Conservation (phyloP, 2,329 filamentous ascomycete species). For the Fusarium palustre region DNA sequence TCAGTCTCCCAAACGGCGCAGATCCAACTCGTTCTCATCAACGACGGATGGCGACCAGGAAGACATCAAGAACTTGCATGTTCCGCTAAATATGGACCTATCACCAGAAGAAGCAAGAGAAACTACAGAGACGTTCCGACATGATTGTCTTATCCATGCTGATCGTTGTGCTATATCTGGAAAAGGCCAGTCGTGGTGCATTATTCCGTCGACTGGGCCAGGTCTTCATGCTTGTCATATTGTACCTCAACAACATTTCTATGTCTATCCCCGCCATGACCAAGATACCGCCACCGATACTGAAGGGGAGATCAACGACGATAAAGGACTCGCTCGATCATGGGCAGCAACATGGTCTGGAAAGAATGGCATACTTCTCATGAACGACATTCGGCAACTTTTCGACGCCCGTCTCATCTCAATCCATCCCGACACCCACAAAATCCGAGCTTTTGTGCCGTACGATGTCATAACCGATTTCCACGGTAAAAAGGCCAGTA, state of each 20-base stretch:
- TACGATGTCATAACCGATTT: conserved; percentile 8
- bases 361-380: neutral
- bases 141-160: neutral
- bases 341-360: neutral
- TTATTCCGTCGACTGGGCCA: conserved; percentile 15
- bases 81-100: conserved; percentile 9
- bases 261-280: conserved; percentile 30
- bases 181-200: conserved; percentile 35
- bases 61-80: conserved; percentile 1
- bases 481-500: neutral
- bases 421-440: conserved; percentile 39
- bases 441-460: conserved; percentile 24
- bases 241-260: conserved; percentile 38
- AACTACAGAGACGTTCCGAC: neutral
- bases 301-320: fast-evolving
- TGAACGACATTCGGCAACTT: neutral
- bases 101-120: neutral
- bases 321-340: neutral
- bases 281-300: neutral
- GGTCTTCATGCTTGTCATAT: conserved; percentile 40
- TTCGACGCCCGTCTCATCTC: conserved; percentile 41
- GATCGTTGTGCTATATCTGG: conserved; percentile 32
- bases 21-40: conserved; percentile 9
- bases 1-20: conserved; percentile 1
- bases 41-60: neutral